Percentiles rank a stretch among this genome's conserved stretches.
Conservation (phyloP, 495 filamentous ascomycete species). For the Aspergillus incahuasiensis region DNA sequence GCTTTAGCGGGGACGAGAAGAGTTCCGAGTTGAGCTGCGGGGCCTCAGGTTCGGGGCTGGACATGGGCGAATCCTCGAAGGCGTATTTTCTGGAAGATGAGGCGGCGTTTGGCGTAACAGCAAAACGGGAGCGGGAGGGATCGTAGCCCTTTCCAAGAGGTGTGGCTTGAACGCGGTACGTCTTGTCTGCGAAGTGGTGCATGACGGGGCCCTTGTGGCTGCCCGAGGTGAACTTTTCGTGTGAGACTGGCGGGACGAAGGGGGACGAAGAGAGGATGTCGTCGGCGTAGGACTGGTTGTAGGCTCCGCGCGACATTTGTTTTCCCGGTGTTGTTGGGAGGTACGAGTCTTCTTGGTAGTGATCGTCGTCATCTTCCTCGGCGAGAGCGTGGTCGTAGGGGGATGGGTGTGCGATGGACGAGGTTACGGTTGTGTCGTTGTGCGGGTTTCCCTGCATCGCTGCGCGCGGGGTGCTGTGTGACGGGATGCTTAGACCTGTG, state of each 20-base stretch:
- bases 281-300: conserved; percentile 18
- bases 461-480: conserved; percentile 48
- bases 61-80: conserved; percentile 58
- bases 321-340: conserved; percentile 41
- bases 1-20: conserved; percentile 67
- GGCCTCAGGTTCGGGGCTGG: conserved; percentile 70
- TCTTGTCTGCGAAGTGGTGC: conserved; percentile 87
- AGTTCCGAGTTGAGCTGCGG: conserved; percentile 80
- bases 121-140: conserved; percentile 33
- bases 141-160: conserved; percentile 57
- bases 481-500: conserved; percentile 52
- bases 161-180: conserved; percentile 87
- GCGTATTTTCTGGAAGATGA: conserved; percentile 23
- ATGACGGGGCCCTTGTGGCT: conserved; percentile 61
- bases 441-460: conserved; percentile 36
- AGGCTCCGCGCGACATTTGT: conserved; percentile 5
- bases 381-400: conserved; percentile 28
- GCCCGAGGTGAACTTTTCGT: conserved; percentile 28
- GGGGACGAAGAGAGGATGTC: conserved; percentile 44
- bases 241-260: conserved; percentile 44
- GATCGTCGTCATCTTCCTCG: conserved; percentile 31
- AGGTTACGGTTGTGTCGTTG: conserved; percentile 56
- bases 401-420: conserved; percentile 52
- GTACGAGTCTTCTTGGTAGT: conserved; percentile 36
- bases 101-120: conserved; percentile 31